Evolutionary conservation across 345 rosid genomes (phyloP).

Genomic region (Passiflora organensis): DNA sequence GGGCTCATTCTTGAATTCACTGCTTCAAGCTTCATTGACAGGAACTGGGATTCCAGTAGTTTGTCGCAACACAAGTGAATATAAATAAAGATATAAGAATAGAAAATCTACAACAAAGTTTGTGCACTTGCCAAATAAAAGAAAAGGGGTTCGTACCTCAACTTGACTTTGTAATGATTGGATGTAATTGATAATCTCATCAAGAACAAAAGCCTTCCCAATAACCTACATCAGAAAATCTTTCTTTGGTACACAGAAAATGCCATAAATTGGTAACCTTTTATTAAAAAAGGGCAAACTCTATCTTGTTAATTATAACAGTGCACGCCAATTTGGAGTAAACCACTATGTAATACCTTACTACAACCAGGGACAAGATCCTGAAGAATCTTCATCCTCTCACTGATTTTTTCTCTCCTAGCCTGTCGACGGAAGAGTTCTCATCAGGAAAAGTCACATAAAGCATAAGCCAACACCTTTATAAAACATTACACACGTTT

Average conservation of each 20-base stretch:
- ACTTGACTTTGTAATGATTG: constrained; percentile 86
- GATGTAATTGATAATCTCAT: constrained; percentile 89
- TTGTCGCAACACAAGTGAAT: constrained; percentile 5
- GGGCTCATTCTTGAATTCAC: constrained; percentile 66
- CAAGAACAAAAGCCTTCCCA: constrained; percentile 86
- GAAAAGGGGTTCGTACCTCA: constrained; percentile 71
- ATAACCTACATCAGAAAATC: constrained; percentile 46
- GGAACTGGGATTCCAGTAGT: constrained; percentile 51
- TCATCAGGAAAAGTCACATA: constrained; percentile 20
- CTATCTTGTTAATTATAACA: no score
- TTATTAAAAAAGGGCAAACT: no score
- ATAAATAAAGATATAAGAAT: not conserved
- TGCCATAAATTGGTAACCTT: no score
- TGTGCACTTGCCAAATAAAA: not conserved
- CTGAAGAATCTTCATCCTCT: constrained; percentile 89
- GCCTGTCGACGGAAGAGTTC: constrained; percentile 39
- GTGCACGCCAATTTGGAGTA: no score
- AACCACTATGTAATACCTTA: no score
- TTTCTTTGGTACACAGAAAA: not conserved
- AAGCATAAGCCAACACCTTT: not conserved
- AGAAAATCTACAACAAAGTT: not conserved
- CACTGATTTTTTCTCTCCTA: constrained; percentile 90
- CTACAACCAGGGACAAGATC: constrained; percentile 92
- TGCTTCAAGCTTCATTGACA: constrained; percentile 92
- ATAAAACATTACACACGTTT: no score